Evolutionary conservation across 179 eudicot species (phyloP).

Genomic region (Drosera spatulata): DNA sequence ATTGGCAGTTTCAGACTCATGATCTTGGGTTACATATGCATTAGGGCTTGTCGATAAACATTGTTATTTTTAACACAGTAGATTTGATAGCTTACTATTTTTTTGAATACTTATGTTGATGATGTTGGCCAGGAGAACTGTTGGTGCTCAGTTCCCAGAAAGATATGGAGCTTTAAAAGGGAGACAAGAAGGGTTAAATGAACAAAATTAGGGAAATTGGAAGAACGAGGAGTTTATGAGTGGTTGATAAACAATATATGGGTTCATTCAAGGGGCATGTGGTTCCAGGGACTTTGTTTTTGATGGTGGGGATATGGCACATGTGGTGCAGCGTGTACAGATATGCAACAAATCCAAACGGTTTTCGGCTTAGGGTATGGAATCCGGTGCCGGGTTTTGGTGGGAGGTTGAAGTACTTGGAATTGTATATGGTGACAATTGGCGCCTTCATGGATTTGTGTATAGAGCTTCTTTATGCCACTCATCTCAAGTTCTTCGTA

Average conservation of each 20-base stretch:
- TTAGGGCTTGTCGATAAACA: no score
- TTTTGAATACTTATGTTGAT: not conserved
- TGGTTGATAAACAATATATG: conserved; percentile 23
- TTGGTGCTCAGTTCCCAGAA: not conserved
- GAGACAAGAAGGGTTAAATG: not conserved
- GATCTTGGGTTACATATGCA: no score
- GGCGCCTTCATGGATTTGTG: conserved; percentile 85
- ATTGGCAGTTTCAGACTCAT: no score
- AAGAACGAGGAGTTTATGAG: conserved; percentile 1
- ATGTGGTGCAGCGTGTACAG: conserved; percentile 67
- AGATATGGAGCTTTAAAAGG: not conserved
- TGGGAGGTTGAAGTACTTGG: conserved; percentile 75
- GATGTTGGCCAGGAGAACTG: not conserved
- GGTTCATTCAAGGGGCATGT: conserved; percentile 88
- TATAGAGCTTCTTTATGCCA: conserved; percentile 72
- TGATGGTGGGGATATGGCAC: conserved; percentile 81
- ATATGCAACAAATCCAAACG: conserved; percentile 41
- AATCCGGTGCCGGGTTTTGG: conserved; percentile 74
- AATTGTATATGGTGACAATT: conserved; percentile 57
- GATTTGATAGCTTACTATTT: no score
- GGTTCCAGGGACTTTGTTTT: conserved; percentile 82
- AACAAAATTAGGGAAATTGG: not conserved
- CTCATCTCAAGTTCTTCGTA: conserved; percentile 67
- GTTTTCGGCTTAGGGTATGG: conserved; percentile 62
- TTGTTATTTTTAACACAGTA: no score